Evolutionary conservation across 352 stramenopile species (phyloP).

Genomic region (Pythium grandisporangium): DNA sequence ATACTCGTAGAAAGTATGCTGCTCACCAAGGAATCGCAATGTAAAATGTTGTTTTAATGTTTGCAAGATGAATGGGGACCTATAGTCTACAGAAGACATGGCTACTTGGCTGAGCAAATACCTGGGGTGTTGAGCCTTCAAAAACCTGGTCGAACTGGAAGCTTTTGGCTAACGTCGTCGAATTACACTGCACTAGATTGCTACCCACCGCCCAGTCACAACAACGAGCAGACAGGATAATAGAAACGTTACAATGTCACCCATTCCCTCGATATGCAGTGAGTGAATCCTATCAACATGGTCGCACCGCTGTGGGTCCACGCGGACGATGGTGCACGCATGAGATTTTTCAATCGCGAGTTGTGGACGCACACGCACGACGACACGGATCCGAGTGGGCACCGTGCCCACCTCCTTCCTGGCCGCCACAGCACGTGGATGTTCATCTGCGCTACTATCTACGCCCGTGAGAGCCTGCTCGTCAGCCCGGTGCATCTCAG

Average conservation of each 20-base stretch:
- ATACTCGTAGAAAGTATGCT: conserved; percentile 28
- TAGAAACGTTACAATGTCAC: too few species aligned
- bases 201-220: conserved; percentile 1
- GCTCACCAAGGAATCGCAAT: background rate
- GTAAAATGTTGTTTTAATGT: too few species aligned
- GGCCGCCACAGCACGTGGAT: background rate
- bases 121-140: conserved; percentile 21
- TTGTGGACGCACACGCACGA: conserved; percentile 34
- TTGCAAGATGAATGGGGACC: too few species aligned
- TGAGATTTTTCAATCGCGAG: conserved; percentile 28
- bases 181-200: conserved; percentile 16
- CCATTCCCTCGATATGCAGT: too few species aligned
- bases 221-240: too few species aligned
- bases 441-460: background rate
- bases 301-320: conserved; percentile 15
- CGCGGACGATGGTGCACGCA: conserved; percentile 16
- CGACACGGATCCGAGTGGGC: conserved; percentile 31
- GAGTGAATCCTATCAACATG: background rate
- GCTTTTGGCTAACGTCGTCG: conserved; percentile 12
- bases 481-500: too few species aligned
- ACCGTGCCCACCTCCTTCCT: background rate
- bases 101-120: too few species aligned
- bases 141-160: conserved; percentile 55
- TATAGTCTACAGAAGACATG: too few species aligned
- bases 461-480: background rate